These are phyloP conservation scores for Echinochloa phyllopogon DNA, from an alignment of 176 grass and related monocot genomes.

Conservation along the genomic window DNA sequence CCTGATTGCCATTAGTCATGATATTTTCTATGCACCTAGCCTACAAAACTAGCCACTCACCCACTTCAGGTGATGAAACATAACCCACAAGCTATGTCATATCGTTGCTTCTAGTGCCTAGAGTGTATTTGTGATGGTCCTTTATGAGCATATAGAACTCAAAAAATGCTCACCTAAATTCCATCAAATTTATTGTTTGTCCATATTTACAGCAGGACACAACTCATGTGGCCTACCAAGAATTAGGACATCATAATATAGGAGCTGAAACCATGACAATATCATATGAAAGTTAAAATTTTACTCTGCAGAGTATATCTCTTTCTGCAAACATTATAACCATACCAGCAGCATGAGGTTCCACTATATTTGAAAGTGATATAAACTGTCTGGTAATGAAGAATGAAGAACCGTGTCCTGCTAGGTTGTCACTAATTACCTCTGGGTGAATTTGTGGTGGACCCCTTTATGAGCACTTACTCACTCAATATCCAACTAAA, in stretches of 20 bases:
- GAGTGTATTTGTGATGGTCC: slow-evolving; percentile 41
- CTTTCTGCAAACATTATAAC: background rate
- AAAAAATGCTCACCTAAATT: slow-evolving; percentile 47
- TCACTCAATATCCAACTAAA: slow-evolving; percentile 19
- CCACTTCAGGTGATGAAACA: background rate
- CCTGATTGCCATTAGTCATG: background rate
- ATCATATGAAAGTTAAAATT: background rate
- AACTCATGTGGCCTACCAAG: too few relatives aligned
- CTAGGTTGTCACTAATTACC: slow-evolving; percentile 12
- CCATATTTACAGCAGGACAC: too few relatives aligned
- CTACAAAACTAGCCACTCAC: background rate
- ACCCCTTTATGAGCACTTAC: slow-evolving; percentile 31
- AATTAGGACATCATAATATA: slow-evolving; percentile 34
- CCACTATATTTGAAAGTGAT: background rate
- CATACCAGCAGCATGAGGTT: background rate
- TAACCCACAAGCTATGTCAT: background rate
- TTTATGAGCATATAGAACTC: slow-evolving; percentile 43
- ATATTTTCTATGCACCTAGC: background rate
- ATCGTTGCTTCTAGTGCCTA: slow-evolving; percentile 1
- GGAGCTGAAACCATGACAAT: slow-evolving; percentile 1
- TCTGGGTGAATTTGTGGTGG: background rate
- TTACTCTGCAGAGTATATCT: background rate
- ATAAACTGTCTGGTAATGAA: background rate
- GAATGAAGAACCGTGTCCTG: background rate
- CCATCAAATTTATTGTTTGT: slow-evolving; percentile 24